Conservation (phyloP, 2,329 filamentous ascomycete species). For the Ceratocystis cubensis region DNA sequence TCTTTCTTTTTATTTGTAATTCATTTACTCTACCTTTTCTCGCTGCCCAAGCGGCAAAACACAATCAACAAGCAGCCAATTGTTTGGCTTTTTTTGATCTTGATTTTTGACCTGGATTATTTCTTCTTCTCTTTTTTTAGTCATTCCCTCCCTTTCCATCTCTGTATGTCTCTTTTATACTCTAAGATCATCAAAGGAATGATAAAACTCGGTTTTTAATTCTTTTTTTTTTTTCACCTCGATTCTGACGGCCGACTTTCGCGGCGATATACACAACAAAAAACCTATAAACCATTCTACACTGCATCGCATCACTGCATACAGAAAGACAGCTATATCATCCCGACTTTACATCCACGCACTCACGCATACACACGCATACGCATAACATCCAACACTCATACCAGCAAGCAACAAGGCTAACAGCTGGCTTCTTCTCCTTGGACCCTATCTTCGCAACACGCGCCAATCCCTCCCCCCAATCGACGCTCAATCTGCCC, state of each 20-base stretch:
- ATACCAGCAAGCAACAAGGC: no score
- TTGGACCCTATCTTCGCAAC: conserved; percentile 3
- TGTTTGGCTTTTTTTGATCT: background rate
- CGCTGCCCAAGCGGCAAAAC: no score
- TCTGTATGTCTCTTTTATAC: no score
- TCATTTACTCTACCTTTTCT: background rate
- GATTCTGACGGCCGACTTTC: background rate
- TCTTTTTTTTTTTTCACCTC: background rate
- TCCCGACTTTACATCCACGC: no score
- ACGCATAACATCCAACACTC: no score
- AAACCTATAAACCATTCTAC: background rate
- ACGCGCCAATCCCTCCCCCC: background rate
- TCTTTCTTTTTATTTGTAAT: background rate
- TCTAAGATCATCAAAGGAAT: no score
- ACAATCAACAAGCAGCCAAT: no score
- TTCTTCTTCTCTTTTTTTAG: background rate
- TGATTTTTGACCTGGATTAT: background rate
- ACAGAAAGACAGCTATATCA: no score
- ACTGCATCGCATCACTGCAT: no score
- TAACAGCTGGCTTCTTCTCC: background rate
- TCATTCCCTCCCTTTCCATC: background rate
- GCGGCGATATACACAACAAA: background rate
- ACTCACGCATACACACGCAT: no score
- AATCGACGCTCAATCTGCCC: background rate
- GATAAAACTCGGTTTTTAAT: no score